These are phyloP conservation scores for Brasenia schreberi DNA, from an alignment of 164 flowering plant genomes.

Conservation along the genomic window DNA sequence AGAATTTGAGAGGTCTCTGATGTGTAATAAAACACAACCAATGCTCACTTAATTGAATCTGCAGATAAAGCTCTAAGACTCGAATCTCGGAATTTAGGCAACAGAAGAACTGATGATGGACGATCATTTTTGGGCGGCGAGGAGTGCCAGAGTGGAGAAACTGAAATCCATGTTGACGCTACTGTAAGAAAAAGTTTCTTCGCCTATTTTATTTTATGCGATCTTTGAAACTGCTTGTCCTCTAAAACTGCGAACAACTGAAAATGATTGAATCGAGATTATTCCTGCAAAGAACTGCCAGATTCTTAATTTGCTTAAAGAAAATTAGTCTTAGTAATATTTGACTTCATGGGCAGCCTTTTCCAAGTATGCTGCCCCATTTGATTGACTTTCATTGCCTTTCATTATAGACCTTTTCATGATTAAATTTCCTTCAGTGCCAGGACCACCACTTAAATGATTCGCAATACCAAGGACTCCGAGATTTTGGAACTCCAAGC, in stretches of 20 bases:
- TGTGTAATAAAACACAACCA: constrained; percentile 38
- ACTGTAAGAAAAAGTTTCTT: not conserved
- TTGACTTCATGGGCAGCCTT: not conserved
- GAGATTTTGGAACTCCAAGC: constrained; percentile 71
- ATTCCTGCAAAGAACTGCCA: too few relatives aligned
- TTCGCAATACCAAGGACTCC: constrained; percentile 9
- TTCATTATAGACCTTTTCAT: not conserved
- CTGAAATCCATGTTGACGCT: not conserved
- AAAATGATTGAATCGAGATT: too few relatives aligned
- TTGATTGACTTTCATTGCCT: not conserved
- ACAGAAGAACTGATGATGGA: constrained; percentile 7
- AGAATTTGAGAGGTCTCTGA: constrained; percentile 6
- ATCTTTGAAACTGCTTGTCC: not conserved
- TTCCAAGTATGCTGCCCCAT: not conserved
- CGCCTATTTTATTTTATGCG: not conserved
- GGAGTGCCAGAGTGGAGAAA: not conserved
- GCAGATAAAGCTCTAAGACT: constrained; percentile 24
- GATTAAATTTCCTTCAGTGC: constrained; percentile 1
- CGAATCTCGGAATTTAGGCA: constrained; percentile 21
- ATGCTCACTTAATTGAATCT: constrained; percentile 34
- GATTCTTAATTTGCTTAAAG: too few relatives aligned
- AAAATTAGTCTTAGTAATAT: too few relatives aligned
- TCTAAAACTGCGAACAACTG: too few relatives aligned
- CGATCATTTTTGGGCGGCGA: constrained; percentile 10
- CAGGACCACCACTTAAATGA: constrained; percentile 18